Evolutionary conservation across 768 basidiomycete species (phyloP), one percentile per base, ranked within the genome.

Genomic region (Megacollybia marginata): DNA sequence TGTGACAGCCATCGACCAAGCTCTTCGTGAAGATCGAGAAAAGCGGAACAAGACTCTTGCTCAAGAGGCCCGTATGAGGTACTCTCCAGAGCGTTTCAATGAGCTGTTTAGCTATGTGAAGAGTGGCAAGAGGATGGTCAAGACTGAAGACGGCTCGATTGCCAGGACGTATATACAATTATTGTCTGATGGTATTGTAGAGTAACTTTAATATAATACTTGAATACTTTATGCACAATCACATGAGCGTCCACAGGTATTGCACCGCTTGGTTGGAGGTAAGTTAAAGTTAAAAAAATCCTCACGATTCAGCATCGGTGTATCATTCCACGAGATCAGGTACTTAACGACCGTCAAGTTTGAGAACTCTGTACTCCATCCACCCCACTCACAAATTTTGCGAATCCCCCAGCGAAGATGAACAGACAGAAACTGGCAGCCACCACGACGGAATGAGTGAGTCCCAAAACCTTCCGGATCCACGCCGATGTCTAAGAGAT

Each of bases 341-440:
- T 74, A 72, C 49, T 69, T 68, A 40, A 74, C 67, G 42, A 75
- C 70, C 0, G 69, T 73, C 48, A 68, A 40, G 46, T 62, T 62
- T 5, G 65, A 65, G 48, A 69, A 69, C 34, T 73, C 65, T 4
- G 57, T 64, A 45, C 64, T 68, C 73, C 73, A 75, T 2, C 73
- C 74, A 35, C 69, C 73, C 71, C 73, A 75, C 13, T 69, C 66
- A 49, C 73, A 76, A 20, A 76, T 69, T 4, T 54, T 51, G 0
- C 65, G 50, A 1, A 74, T 51, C 0, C 59, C 53, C 71, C 72
- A 74, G 0, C 65, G 61, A 1, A 57, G 50, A 9, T 58, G 51
- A 9, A 58, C 51, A 6, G 62, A 52, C 15, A 74, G 58, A 35
- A 65, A 74, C 48, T 75, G 71, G 48, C 68, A 69, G 0, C 71